phyloP scores from a whole-genome alignment of 768 basidiomycete genomes.

The Termitomyces sp. region DNA sequence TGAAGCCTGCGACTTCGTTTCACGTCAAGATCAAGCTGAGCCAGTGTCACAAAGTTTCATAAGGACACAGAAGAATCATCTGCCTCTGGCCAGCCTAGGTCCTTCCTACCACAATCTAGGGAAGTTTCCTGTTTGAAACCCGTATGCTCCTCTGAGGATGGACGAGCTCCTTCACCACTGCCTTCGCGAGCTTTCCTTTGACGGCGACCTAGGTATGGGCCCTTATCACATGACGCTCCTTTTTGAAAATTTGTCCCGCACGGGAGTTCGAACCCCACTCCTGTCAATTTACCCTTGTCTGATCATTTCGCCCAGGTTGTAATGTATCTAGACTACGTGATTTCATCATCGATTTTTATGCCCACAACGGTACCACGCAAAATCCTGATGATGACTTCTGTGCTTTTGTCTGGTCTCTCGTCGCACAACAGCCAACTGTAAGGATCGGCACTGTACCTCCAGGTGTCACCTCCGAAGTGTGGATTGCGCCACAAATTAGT shows the following conservation, averaged over 20 bases:
- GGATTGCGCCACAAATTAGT: conserved; percentile 71
- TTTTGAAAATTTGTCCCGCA: conserved; percentile 10
- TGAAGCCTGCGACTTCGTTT: conserved; percentile 9
- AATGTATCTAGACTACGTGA: conserved; percentile 64
- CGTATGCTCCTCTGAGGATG: conserved; percentile 34
- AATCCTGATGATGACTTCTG: conserved; percentile 70
- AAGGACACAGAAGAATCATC: not conserved
- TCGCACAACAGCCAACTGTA: conserved; percentile 71
- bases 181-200: conserved; percentile 82
- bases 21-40: conserved; percentile 11
- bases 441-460: conserved; percentile 66
- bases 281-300: conserved; percentile 16
- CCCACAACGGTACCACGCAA: conserved; percentile 36
- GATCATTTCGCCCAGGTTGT: conserved; percentile 49
- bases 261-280: conserved; percentile 40
- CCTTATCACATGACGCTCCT: conserved; percentile 24
- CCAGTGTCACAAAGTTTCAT: conserved; percentile 1
- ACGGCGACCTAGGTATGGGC: conserved; percentile 81
- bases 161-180: conserved; percentile 84
- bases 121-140: not conserved
- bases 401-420: conserved; percentile 76
- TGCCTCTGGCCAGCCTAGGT: not conserved
- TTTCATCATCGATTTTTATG: conserved; percentile 65
- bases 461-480: conserved; percentile 59
- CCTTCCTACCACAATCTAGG: not conserved